Evolutionary conservation across 2,329 filamentous ascomycete genomes (phyloP), one percentile per base, ranked within the genome.

Genomic region (Alternaria consortialis): DNA sequence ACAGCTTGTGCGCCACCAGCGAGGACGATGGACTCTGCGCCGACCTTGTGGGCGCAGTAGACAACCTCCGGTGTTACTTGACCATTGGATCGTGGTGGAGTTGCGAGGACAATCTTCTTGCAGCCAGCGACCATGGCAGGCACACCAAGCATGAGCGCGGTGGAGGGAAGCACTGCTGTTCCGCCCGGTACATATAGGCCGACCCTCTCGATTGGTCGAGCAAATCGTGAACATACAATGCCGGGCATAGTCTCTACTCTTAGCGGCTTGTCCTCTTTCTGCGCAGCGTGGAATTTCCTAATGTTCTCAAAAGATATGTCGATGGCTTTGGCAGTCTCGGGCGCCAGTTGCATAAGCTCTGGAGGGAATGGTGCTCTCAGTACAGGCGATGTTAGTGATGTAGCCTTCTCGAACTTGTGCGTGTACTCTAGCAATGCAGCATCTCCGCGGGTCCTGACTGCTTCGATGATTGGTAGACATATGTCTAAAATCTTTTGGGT

Each of bases 61-160:
- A 99, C 94, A 63, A 99, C 97, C 78, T 99, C 95, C 0, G 95
- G 95, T 1, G 94, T 97, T 65, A 98, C 87, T 69, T 90, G 93
- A 51, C 95, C 95, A 74, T 98, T 94, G 0, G 91, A 81, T 43
- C 95, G 90, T 17, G 95, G 95, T 31, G 95, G 95, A 0, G 94
- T 96, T 20, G 95, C 95, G 36, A 99, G 83, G 15, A 99, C 91
- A 62, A 99, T 97, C 80, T 91, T 96, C 82, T 94, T 88, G 85
- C 95, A 99, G 25, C 95, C 95, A 25, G 95, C 95, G 7, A 98
- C 95, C 91, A 96, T 96, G 62, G 95, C 95, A 7, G 95, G 95
- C 5, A 99, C 95, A 76, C 95, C 95, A 55, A 99, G 87, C 95
- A 99, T 99, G 67, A 99, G 90, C 3, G 95, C 95, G 7, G 95